A percentile compares a stretch with the other conserved stretches of the same genome.
Evolutionary conservation across 768 basidiomycete species (phyloP).

Genomic region (Hemileccinum impolitum): DNA sequence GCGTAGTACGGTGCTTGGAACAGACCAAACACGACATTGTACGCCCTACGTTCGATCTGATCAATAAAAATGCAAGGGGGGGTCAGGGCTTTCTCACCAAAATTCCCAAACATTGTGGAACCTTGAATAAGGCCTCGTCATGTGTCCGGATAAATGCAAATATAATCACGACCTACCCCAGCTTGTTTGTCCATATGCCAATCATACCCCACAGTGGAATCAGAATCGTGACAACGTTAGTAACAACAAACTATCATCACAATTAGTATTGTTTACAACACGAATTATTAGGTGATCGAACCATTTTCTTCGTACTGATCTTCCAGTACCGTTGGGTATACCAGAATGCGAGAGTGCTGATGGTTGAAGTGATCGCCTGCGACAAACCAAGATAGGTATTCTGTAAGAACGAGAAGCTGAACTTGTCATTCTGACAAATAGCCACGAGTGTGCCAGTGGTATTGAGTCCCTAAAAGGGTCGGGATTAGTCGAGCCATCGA

Average conservation of each 20-base stretch:
- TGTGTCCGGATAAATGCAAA: neutral
- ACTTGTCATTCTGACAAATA: conserved; percentile 80
- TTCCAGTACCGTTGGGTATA: conserved; percentile 79
- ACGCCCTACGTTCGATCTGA: conserved; percentile 46
- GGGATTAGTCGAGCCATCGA: too few relatives aligned
- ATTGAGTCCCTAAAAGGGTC: conserved; percentile 58
- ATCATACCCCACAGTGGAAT: conserved; percentile 88
- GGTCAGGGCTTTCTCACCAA: conserved; percentile 46
- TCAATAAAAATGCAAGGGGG: neutral
- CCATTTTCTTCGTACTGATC: conserved; percentile 80
- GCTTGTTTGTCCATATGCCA: conserved; percentile 72
- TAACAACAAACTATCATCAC: conserved; percentile 59
- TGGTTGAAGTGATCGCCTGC: conserved; percentile 72
- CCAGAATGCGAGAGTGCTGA: conserved; percentile 76
- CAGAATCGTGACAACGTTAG: conserved; percentile 70
- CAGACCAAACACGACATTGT: conserved; percentile 75
- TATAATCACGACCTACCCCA: conserved; percentile 49
- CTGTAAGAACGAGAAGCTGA: conserved; percentile 76
- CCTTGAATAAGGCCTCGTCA: conserved; percentile 22
- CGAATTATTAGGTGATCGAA: conserved; percentile 21
- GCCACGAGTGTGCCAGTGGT: conserved; percentile 72
- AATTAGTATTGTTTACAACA: neutral
- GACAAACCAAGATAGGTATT: conserved; percentile 75
- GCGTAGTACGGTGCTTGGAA: conserved; percentile 90
- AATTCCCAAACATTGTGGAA: conserved; percentile 88